Evolutionary conservation across 106 monocot genomes (phyloP).

Genomic region (Acorus calamus): DNA sequence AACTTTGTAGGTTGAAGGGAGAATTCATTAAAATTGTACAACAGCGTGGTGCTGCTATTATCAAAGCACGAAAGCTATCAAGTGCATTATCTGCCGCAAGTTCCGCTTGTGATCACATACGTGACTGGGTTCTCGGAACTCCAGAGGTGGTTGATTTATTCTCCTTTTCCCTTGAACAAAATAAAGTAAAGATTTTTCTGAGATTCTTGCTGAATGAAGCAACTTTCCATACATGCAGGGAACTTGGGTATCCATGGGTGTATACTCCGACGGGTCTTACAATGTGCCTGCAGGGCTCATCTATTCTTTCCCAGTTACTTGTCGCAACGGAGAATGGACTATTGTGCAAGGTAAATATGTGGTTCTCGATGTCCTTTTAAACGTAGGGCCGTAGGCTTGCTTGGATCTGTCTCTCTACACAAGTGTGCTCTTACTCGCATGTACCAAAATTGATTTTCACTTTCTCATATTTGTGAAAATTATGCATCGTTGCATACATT

Average conservation of each 20-base stretch:
- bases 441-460: constrained; percentile 7
- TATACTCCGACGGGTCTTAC: constrained; percentile 5
- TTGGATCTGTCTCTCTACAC: background rate
- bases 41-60: constrained; percentile 88
- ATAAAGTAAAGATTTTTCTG: background rate
- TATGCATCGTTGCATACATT: too few species aligned
- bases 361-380: background rate
- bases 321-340: constrained; percentile 5
- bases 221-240: background rate
- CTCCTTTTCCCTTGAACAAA: background rate
- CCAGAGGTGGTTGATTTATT: constrained; percentile 37
- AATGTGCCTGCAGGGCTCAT: constrained; percentile 4
- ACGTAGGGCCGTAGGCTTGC: too few species aligned
- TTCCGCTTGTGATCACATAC: constrained; percentile 80
- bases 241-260: constrained; percentile 7
- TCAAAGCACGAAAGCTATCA: constrained; percentile 78
- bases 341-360: constrained; percentile 10
- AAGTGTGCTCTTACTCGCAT: background rate
- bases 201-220: background rate
- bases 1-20: constrained; percentile 41
- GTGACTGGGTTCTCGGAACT: constrained; percentile 89
- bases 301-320: constrained; percentile 9
- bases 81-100: constrained; percentile 90
- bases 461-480: background rate
- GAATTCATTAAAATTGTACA: constrained; percentile 76